Base-by-base conservation (phyloP, 805 yeast genomes). In the Cyberlindnera sargentensis region DNA sequence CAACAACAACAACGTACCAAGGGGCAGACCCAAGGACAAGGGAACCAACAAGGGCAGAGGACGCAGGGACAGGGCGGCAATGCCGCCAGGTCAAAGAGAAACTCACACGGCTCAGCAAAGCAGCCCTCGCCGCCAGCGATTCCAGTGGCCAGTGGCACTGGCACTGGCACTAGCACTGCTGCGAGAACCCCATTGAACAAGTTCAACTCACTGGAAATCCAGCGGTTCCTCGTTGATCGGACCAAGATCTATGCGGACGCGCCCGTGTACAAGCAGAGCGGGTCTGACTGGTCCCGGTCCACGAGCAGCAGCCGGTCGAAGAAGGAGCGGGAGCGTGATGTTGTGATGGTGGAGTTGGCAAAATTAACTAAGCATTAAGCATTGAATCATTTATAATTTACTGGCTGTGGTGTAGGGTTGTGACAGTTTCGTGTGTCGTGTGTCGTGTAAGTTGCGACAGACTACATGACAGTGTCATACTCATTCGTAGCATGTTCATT, bases 131-230 rank as follows among this genome's bases (percentile, higher is more conserved):
- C 20, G 20, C 20, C 20, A 15, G 2, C 20, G 20, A 15, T 15
- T 15, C 20, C 20, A 15, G 20, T 15, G 20, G 20, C 20, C 20
- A 15, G 20, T 15, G 20, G 20, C 20, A 15, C 20, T 15, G 20
- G 20, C 20, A 15, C 20, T 15, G 20, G 20, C 20, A 15, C 20
- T 15, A 2, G 20, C 20, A 15, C 20, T 15, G 20, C 20, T 15
- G 20, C 20, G 20, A 15, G 20, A 15, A 15, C 20, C 20, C 20
- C 20, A 15, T 8, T 48, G 8, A 47, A 47, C 26, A 35, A 41
- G 20, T 50, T 50, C 48, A 50, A 50, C 39, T 30, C 45, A n/a
- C 43, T 41, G 8, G 42, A 46, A 25, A 27, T 48, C 6, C 30
- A 32, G 5, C 29, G 34, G 5, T 48, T 39, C 34, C 33, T 50